Evolutionary conservation across 345 rosid species (phyloP), one percentile per base, ranked within the genome.

Genomic region (Gynandropsis gynandra): DNA sequence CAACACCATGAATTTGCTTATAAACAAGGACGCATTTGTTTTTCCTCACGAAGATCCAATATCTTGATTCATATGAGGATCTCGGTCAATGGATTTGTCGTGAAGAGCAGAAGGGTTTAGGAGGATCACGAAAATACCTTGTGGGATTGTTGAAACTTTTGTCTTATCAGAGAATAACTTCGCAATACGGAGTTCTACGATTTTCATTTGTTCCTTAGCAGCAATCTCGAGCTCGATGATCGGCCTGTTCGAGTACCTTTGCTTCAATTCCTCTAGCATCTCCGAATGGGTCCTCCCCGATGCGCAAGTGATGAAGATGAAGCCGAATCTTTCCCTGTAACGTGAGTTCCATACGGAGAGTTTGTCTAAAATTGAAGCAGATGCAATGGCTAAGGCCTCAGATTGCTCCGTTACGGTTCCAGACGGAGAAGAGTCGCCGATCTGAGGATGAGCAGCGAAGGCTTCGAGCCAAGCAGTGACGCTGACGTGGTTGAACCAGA

Each of bases 401-500:
- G 98, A 77, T 63, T 90, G 95, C 72, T 90, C 98, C 54, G 82
- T 76, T 45, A 70, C 76, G 51, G 96, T 84, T 80, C 81, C 74
- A 21, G 78, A 50, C 7, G 77, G 42, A 16, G 89, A 66, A 50
- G 83, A 54, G 15, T 62, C 68, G 16, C 93, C 98, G 44, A 92
- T 92, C 81, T 65, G 83, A 66, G 95, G 98, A 67, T 92, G 96
- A 56, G 89, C 83, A 13, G 87, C 61, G 70, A 92, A 92, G 4
- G 95, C 97, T 70, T 87, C 78, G 34, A 92, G 79, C 97, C 98
- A 92, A 15, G 80, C 90, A 63, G 66, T 51, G 12, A 92, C 88
- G 61, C 78, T 82, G 43, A 92, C 87, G 67, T 54, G 65, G 74
- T 87, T 78, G 71, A 87, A 84, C 98, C 96, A 90, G 73, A 82